A percentile compares a stretch with the other conserved stretches of the same genome.
Evolutionary conservation across 345 rosid genomes (phyloP).

Genomic region (Camelina neglecta): DNA sequence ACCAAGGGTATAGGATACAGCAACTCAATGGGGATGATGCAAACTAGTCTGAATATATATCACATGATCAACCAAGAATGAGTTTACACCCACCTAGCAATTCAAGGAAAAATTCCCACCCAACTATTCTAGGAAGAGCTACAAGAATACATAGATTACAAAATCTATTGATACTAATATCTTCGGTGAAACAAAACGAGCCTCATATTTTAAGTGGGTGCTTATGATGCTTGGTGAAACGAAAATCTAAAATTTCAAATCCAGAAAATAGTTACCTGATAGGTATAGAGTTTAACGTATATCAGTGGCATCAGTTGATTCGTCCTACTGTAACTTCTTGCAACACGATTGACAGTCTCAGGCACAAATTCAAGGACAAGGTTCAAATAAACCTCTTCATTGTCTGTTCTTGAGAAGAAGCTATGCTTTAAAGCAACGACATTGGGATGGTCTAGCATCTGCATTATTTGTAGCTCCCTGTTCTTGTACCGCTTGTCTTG

Average conservation of each 20-base stretch:
- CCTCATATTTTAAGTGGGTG: conserved; percentile 13
- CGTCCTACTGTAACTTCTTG: conserved; percentile 76
- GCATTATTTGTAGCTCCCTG: conserved; percentile 92
- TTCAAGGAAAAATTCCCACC: conserved; percentile 15
- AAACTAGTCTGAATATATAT: conserved; percentile 15
- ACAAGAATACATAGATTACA: conserved; percentile 10
- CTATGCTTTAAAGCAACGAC: conserved; percentile 82
- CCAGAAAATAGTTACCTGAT: conserved; percentile 60
- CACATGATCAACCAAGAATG: conserved; percentile 9
- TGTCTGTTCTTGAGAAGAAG: conserved; percentile 85
- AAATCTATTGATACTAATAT: background rate
- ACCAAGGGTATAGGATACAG: conserved; percentile 7
- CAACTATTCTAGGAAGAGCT: conserved; percentile 10
- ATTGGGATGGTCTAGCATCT: conserved; percentile 97
- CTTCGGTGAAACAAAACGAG: background rate
- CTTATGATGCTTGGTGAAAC: conserved; percentile 12
- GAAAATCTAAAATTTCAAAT: conserved; percentile 13
- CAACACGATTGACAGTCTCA: conserved; percentile 81
- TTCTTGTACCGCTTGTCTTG: conserved; percentile 97
- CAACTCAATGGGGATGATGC: background rate
- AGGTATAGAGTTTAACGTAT: conserved; percentile 88
- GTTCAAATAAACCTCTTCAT: conserved; percentile 86
- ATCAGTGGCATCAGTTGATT: conserved; percentile 89
- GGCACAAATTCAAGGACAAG: conserved; percentile 95
- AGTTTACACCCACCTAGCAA: conserved; percentile 12